Base-by-base conservation (phyloP, 176 grass and related monocot species). In the Ensete ventricosum region DNA sequence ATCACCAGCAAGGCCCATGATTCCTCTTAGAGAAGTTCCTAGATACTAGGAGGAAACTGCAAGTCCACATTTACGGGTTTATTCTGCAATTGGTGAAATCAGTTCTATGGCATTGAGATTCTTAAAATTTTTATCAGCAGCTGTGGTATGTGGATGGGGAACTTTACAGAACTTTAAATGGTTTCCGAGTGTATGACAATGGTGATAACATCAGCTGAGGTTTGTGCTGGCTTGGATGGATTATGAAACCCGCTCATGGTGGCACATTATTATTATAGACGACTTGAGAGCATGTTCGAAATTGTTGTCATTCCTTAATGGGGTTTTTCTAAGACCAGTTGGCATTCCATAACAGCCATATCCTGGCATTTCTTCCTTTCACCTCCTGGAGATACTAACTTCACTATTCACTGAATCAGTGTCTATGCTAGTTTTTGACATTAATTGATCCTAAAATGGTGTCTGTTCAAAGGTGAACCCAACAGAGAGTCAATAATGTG, bases 11-110 rank as follows among this genome's bases (percentile, higher is more conserved):
- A 85, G 84, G 73, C 92, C 89, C 1, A 98, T 93, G 94, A 80
- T 98, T 58, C 88, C 94, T 63, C 88, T 93, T 48, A 93, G 87
- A 82, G 90, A 98, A 84, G 78, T 98, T 57, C 86, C 84, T 81
- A 91, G 82, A 78, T 89, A 82, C 81, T 98, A 73, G 74, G 65
- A 43, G 53, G 53, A 62, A 2, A 2, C n/a, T 65, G 62, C 62
- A 65, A 27, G 62, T 65, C 22, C 62, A 65, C 24, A 21, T 65
- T 11, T 65, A 65, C 27, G n/a, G 21, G 22, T 26, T 64, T 25
- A 26, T 20, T 59, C n/a, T 64, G 62, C 22, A 64, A 64, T 11
- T 64, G 24, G 24, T 64, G 62, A 10, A 26, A 25, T 64, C 8
- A 64, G n/a, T 64, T 59, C 55, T 19, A 34, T 19, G 62, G 21